A percentile compares a stretch with the other conserved stretches of the same genome.
Evolutionary conservation across 768 basidiomycete species (phyloP).

Genomic region (Lactarius hatsudake): DNA sequence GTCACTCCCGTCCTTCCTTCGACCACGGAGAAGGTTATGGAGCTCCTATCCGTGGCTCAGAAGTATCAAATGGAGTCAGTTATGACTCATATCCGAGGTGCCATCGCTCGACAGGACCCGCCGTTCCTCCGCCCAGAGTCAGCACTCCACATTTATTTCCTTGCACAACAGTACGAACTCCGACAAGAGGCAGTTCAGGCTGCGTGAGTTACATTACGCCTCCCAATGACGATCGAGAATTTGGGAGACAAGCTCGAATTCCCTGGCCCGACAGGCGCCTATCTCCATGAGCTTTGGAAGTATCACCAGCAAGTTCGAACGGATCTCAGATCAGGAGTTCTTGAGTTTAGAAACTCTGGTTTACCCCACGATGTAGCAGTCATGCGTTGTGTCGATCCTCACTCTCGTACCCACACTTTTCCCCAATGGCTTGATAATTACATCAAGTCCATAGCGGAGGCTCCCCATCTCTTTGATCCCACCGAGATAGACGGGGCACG

Average conservation of each 20-base stretch:
- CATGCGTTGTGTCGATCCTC: neutral
- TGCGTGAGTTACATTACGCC: neutral
- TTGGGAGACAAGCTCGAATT: slow-evolving; percentile 3
- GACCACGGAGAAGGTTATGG: no score
- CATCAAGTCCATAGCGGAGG: no score
- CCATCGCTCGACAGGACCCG: neutral
- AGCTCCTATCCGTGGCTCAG: no score
- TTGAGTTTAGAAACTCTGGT: neutral
- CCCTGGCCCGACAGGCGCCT: neutral
- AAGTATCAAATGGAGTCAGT: no score
- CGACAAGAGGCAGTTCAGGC: neutral
- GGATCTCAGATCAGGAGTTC: neutral
- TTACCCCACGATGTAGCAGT: neutral
- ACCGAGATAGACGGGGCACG: no score
- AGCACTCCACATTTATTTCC: neutral
- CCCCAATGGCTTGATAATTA: slow-evolving; percentile 10
- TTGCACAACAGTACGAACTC: slow-evolving; percentile 12
- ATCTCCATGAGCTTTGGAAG: no score
- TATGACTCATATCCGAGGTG: neutral
- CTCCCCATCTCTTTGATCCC: no score
- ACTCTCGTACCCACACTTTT: neutral
- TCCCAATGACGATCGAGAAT: slow-evolving; percentile 1
- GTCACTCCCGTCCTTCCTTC: no score
- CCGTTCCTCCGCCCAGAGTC: neutral
- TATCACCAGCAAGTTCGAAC: neutral